Base-by-base conservation (phyloP, 2,329 filamentous ascomycete species). In the Ceratocystis papillata region DNA sequence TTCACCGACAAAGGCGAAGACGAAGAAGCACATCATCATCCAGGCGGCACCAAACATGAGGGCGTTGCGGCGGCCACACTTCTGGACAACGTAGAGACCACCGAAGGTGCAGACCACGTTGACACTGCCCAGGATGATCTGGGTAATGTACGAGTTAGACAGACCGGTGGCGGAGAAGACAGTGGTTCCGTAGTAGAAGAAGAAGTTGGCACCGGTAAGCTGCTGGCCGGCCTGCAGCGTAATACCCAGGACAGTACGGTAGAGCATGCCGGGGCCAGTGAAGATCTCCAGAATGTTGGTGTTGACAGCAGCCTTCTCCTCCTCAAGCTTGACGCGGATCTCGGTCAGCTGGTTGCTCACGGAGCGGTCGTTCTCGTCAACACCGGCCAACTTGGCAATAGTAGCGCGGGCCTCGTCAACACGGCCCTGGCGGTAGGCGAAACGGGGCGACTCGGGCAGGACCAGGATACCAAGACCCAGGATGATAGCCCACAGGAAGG, bases 141-240 rank as follows among this genome's bases (percentile, higher is more conserved):
- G 84, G 0, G 85, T 88, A 64, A 85, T 76, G 70, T 86, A 89
- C 63, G 81, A 82, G 76, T 90, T 83, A 68, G 71, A 74, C 33
- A 89, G 79, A 70, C 87, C 87, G 1, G 85, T 85, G 1, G 85
- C 80, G 15, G 78, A 72, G 74, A 90, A 89, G 70, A 88, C 83
- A 3, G 83, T 86, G 50, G 81, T 84, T 28, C 81, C 81, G 71
- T 86, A 88, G 74, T 84, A 84, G 74, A 87, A 87, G 77, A 84
- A 86, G 75, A 84, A 87, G 75, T 87, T 87, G 67, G 82, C 83
- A 41, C 86, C 86, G 0, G 85, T 87, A 1, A 89, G 77, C 72
- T 89, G 86, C 73, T 88, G 85, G 4, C 85, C 81, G 53, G 83
- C 81, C 73, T 87, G 84, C 1, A 89, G 79, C 2, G 77, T 72